phyloP scores from a whole-genome alignment of 2,329 filamentous ascomycete genomes.

The Sordariomycetes sp. region DNA sequence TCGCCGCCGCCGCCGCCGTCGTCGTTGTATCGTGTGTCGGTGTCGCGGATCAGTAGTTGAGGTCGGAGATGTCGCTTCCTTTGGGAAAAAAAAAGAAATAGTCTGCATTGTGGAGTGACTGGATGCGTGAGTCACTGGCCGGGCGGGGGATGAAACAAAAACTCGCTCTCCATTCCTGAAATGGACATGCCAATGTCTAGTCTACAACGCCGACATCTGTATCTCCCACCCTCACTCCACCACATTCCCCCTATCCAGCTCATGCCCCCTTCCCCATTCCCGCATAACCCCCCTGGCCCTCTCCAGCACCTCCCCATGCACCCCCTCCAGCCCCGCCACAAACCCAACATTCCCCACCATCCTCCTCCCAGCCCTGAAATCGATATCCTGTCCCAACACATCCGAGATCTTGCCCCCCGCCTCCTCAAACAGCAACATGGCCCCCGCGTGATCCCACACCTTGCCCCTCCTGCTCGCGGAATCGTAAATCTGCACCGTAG shows the following conservation, averaged over 20 bases:
- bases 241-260: background rate
- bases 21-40: background rate
- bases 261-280: background rate
- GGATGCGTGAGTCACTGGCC: conserved; percentile 4
- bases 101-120: no score
- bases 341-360: conserved; percentile 40
- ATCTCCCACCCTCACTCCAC: background rate
- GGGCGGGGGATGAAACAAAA: conserved; percentile 11
- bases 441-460: conserved; percentile 47
- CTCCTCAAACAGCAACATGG: conserved; percentile 45
- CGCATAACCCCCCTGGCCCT: background rate
- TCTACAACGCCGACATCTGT: background rate
- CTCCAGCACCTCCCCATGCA: conserved; percentile 26
- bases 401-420: conserved; percentile 42
- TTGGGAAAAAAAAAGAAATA: no score
- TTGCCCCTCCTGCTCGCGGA: conserved; percentile 32
- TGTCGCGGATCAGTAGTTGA: background rate
- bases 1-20: no score
- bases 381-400: conserved; percentile 34
- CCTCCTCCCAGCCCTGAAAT: conserved; percentile 32
- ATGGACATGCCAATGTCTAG: background rate
- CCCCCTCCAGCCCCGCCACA: conserved; percentile 31
- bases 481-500: conserved; percentile 44
- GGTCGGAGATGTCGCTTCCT: background rate
- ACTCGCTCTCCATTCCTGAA: background rate